These are phyloP conservation scores for Oryza longistaminata DNA, from an alignment of 176 grass and related monocot species.

Conservation along the genomic window DNA sequence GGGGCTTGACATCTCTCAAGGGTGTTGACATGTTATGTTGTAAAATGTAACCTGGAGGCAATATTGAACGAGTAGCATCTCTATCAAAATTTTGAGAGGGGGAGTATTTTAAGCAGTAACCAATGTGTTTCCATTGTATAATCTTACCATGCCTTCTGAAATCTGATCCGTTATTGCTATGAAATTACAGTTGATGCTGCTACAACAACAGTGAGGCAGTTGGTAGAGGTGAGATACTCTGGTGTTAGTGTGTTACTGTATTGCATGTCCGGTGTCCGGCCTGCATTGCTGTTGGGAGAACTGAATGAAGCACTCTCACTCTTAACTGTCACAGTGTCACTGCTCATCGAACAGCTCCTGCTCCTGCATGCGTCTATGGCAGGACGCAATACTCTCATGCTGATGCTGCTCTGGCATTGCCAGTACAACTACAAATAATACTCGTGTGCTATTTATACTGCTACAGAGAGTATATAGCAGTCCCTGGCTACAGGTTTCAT, in stretches of 20 bases:
- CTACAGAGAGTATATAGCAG: neutral
- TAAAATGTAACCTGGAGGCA: constrained; percentile 29
- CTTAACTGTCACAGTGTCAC: neutral
- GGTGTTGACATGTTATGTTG: neutral
- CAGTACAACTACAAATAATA: neutral
- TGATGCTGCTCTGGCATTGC: neutral
- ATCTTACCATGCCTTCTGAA: neutral
- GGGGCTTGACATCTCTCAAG: neutral
- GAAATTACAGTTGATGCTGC: neutral
- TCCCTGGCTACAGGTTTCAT: neutral
- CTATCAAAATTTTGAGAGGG: neutral
- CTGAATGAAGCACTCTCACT: neutral
- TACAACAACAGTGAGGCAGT: too few species aligned
- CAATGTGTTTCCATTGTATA: neutral
- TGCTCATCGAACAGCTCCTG: neutral
- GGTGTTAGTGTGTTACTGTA: too few species aligned
- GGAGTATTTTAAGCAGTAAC: neutral
- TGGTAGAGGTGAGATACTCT: too few species aligned
- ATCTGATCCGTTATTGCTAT: neutral
- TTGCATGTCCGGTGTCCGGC: neutral
- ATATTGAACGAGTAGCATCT: neutral
- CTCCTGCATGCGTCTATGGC: neutral
- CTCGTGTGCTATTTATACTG: neutral
- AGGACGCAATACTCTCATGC: neutral
- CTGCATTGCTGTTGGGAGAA: neutral